These are phyloP conservation scores for Fusarium armeniacum DNA, from an alignment of 2,329 filamentous ascomycete genomes.

Conservation along the genomic window DNA sequence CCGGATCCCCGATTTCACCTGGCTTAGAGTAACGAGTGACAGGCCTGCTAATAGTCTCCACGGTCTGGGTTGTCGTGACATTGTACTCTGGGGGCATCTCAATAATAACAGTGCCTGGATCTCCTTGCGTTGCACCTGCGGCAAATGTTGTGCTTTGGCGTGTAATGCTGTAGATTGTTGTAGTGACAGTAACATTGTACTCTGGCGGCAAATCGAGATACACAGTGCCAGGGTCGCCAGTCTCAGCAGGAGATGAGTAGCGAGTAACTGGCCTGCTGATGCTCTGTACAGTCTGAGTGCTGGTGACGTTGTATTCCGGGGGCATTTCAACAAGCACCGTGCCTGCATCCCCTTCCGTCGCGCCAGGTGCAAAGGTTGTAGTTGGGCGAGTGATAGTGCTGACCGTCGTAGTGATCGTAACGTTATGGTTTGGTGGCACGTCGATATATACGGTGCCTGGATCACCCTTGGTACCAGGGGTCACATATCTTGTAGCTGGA, in stretches of 20 bases:
- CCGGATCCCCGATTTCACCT: constrained; percentile 17
- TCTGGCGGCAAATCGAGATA: constrained; percentile 22
- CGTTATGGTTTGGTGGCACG: constrained; percentile 27
- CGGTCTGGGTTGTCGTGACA: constrained; percentile 14
- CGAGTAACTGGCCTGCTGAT: constrained; percentile 22
- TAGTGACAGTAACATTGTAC: constrained; percentile 23
- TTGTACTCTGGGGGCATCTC: constrained; percentile 21
- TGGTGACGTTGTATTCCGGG: constrained; percentile 28
- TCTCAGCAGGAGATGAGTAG: constrained; percentile 13
- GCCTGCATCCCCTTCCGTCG: constrained; percentile 30
- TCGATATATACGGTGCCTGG: constrained; percentile 32
- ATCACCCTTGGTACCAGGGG: constrained; percentile 21
- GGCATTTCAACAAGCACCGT: constrained; percentile 27
- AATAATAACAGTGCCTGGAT: constrained; percentile 23
- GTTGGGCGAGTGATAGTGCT: constrained; percentile 30
- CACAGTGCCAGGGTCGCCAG: constrained; percentile 24
- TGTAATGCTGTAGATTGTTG: constrained; percentile 18
- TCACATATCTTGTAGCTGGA: constrained; percentile 15
- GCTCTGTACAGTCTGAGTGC: constrained; percentile 17
- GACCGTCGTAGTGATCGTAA: constrained; percentile 27
- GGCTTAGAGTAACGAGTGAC: constrained; percentile 15
- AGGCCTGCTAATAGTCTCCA: constrained; percentile 13
- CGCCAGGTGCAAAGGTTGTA: constrained; percentile 24
- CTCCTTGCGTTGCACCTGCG: constrained; percentile 10
- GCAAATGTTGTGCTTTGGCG: constrained; percentile 10